Base-by-base conservation (phyloP, 345 rosid species). In the Lagerstroemia speciosa region DNA sequence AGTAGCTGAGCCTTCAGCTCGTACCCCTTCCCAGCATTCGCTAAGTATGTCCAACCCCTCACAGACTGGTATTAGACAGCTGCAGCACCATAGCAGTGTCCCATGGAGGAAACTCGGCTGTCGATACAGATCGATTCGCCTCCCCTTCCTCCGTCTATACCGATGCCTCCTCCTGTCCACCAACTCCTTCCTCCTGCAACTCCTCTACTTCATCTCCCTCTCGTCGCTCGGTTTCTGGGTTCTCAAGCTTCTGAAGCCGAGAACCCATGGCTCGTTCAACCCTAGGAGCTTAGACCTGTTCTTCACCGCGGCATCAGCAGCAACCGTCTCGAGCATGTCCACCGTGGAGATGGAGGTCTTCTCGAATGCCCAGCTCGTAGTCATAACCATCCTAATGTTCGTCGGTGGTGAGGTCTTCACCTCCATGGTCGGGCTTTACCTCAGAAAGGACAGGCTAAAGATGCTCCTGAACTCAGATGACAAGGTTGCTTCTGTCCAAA, bases 311-410 rank as follows among this genome's bases (percentile, higher is more conserved):
- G 87, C 85, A 8, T 89, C 93, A 4, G 87, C 91, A 1, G 15
- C 81, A 3, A 85, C 97, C 0, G 83, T 81, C 24, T 87, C 97
- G 19, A 89, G 95, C 77, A 85, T 91, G 93, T 83, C 86, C 26
- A 80, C 93, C 0, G 76, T 91, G 0, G 90, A 91, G 73, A 87
- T 91, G 91, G 97, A 91, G 74, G 87, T 80, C 69, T 89, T 87
- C 72, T 89, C 96, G 9, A 86, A 84, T 33, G 2, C 75, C 45
- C 93, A 91, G 66, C 91, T 91, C 53, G 30, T 83, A 5, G 0
- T 89, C 43, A 16, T 91, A 31, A 84, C 84, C 20, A 26, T 83
- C 46, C 66, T 91, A 33, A 87, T 87, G 88, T 62, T 87, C 9
- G 20, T 80, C 0, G 95, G 97, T 1, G 93, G 91, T 0, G 95